Base-by-base conservation (phyloP, 2,329 filamentous ascomycete species). In the Hyphodiscus sp. region DNA sequence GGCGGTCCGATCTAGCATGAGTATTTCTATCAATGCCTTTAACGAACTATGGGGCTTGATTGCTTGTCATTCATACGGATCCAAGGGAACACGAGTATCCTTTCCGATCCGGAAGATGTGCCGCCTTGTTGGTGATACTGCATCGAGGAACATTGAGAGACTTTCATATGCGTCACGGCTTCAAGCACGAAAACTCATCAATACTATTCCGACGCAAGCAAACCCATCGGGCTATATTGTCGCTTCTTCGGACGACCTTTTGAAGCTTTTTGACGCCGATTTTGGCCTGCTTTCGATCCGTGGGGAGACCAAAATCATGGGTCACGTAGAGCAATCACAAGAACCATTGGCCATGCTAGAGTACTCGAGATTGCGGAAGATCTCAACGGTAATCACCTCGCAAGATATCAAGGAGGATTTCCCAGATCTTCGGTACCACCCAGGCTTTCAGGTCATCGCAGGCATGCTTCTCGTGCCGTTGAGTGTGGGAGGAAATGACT, bases 51-150 rank as follows among this genome's bases (percentile, higher is more conserved):
- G 91, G 91, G 91, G 91, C 0, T 73, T 96, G 26, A 90, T 96
- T 42, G 84, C 89, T 1, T 95, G 90, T 56, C 91, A 96, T 66
- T 82, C 86, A 0, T 95, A 95, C 62, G 90, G 87, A 0, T 54
- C 69, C 1, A 79, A 78, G 45, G 90, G 90, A 3, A 95, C 94
- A 89, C 80, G 91, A n/a, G 89, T 96, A 0, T 89, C 89, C 0
- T 96, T 96, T 64, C 90, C 91, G 0, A 91, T 95, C 47, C 80
- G 91, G 13, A 95, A 95, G 69, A 92, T 96, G 85, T 96, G 91
- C 68, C 84, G 90, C 5, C 73, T 96, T 4, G 82, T 96, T 2
- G 90, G 91, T 3, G 91, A 96, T 63, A 89, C 85, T 0, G 89
- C 89, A 0, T 95, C 89, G 0, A 77, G 89, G 47, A 96, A 94